A percentile compares a stretch with the other conserved stretches of the same genome.
Evolutionary conservation across 129 eudicot genomes (phyloP).

Genomic region (Kitagawia praeruptora): DNA sequence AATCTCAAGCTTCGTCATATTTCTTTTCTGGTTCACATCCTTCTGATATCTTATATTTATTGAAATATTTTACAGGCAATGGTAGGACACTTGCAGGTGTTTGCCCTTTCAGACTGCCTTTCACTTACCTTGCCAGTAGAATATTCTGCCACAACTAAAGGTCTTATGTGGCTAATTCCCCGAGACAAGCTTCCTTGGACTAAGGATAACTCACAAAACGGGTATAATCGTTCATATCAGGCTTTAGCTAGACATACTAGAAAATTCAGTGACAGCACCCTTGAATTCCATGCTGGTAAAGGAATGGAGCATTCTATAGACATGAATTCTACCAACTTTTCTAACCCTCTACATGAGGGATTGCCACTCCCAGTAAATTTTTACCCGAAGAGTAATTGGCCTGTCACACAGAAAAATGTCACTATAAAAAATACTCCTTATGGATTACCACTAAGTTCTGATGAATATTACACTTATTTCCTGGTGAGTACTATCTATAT

Average conservation of each 20-base stretch:
- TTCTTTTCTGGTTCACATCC: not conserved
- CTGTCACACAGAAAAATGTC: conserved; percentile 10
- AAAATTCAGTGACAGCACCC: not conserved
- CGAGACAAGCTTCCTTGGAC: conserved; percentile 21
- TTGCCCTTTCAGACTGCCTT: conserved; percentile 23
- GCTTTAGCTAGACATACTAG: not conserved
- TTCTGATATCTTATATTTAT: not conserved
- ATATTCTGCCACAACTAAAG: conserved; percentile 20
- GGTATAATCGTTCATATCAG: conserved; percentile 5
- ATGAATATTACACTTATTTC: conserved; percentile 21
- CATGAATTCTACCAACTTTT: not conserved
- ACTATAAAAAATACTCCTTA: conserved; percentile 10
- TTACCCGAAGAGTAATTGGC: conserved; percentile 8
- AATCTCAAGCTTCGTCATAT: not conserved
- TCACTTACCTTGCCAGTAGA: conserved; percentile 15
- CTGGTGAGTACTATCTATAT: conserved; percentile 13
- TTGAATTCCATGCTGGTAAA: not conserved
- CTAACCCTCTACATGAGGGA: not conserved
- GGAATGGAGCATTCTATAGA: conserved; percentile 2
- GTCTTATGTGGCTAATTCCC: conserved; percentile 25
- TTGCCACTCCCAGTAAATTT: not conserved
- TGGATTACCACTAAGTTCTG: conserved; percentile 13
- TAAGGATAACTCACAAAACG: not conserved
- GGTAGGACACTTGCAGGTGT: conserved; percentile 22
- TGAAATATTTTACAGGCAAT: conserved; percentile 13